Base-by-base conservation (phyloP, 2,329 filamentous ascomycete species). In the Claviceps purpurea region DNA sequence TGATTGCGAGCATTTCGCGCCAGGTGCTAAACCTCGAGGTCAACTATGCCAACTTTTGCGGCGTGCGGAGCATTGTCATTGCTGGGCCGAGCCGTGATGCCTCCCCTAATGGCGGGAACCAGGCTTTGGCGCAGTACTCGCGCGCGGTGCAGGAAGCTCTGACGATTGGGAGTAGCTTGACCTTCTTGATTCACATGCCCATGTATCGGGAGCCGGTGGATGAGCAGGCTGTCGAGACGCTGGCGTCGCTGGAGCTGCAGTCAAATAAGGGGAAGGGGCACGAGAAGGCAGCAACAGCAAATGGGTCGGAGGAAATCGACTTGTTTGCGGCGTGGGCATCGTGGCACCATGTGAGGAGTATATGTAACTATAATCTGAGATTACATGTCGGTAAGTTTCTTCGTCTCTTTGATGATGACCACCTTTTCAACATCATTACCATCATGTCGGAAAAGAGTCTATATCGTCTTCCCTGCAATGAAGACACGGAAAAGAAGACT, bases 11-110 rank as follows among this genome's bases (percentile, higher is more conserved):
- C 65, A 77, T 97, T 54, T 96, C 91, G 39, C 82, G 87, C 45
- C 91, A 96, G 69, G 86, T 95, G 6, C 74, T 98, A 56, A 89
- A 89, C 64, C 76, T 95, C 41, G 93, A 98, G 65, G 78, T 97
- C 47, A 87, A 89, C 48, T 98, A 96, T 69, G 93, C 94, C 57
- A 90, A 89, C 56, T 98, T 97, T 69, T 96, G 89, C 62, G 94
- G 94, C 39, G 78, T 93, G 47, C 82, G 83, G 52, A 94, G 86
- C 67, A 76, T 97, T 54, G 73, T 97, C 49, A 74, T 98, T 34
- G 82, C 85, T 1, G 89, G 89, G 0, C 93, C 93, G 3, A 78
- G 78, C 57, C 70, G 80, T 14, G 79, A 84, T 57, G 74, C 79
- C 53, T 75, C 76, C 53, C 75, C 73, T 52, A 64, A 73, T 55